These are phyloP conservation scores for Babjeviella inositovora DNA, from an alignment of 805 yeast genomes.

Conservation along the genomic window DNA sequence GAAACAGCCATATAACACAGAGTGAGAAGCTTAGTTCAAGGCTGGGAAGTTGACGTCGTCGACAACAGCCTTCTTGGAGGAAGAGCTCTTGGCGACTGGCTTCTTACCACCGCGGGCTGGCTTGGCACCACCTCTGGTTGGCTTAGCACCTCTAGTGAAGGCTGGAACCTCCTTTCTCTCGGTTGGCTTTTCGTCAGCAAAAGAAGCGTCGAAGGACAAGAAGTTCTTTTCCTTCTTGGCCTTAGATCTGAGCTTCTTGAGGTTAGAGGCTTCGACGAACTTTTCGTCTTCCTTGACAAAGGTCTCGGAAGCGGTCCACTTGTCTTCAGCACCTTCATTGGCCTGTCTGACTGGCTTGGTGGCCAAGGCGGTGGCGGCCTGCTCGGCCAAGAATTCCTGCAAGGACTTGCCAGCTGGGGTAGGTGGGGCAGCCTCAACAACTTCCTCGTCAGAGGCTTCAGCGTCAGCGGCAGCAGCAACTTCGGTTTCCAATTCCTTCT, in stretches of 20 bases:
- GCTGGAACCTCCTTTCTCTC: slow-evolving; percentile 11
- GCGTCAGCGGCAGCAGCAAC: slow-evolving; percentile 20
- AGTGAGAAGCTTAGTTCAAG: slow-evolving; percentile 31
- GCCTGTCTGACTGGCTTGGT: slow-evolving; percentile 25
- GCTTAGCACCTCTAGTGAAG: slow-evolving; percentile 11
- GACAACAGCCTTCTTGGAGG: slow-evolving; percentile 14
- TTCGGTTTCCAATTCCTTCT: slow-evolving; percentile 56
- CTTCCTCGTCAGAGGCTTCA: slow-evolving; percentile 27
- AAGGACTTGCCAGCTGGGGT: slow-evolving; percentile 50
- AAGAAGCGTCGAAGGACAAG: slow-evolving; percentile 61
- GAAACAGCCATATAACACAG: too few species aligned
- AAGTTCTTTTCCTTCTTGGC: slow-evolving; percentile 67
- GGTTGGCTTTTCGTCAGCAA: slow-evolving; percentile 38
- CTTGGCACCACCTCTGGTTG: slow-evolving; percentile 11
- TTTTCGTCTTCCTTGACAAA: slow-evolving; percentile 51
- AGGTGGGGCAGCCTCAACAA: slow-evolving; percentile 23
- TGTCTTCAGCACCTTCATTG: slow-evolving; percentile 42
- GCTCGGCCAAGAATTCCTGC: slow-evolving; percentile 74
- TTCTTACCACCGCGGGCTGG: slow-evolving; percentile 8
- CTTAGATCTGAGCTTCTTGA: slow-evolving; percentile 59
- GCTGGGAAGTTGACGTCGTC: slow-evolving; percentile 65
- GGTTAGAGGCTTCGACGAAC: slow-evolving; percentile 39
- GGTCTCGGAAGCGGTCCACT: slow-evolving; percentile 29
- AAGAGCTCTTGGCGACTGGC: slow-evolving; percentile 11
- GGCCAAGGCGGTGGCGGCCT: slow-evolving; percentile 16